Evolutionary conservation across 169 alveolate genomes (phyloP), one percentile per base, ranked within the genome.

Genomic region (Theileria annulata): DNA sequence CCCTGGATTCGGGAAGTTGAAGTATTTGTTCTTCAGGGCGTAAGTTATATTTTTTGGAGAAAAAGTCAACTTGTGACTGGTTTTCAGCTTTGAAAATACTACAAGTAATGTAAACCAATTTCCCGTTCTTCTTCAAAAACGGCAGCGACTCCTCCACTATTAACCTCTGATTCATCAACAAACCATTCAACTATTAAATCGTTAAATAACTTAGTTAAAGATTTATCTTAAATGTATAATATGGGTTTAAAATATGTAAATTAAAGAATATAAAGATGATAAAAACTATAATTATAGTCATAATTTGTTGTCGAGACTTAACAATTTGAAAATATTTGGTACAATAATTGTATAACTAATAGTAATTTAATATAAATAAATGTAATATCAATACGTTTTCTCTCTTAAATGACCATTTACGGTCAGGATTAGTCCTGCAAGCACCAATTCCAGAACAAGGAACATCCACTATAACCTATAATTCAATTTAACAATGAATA

Each of bases 401-500:
- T 54, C 82, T 90, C n/a, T 86, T 49, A 62, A 80, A 93, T n/a
- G 80, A 91, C 93, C 94, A 94, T 86, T 95, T 97, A 77, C 95
- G 68, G 79, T 96, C 99, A 25, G 98, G 98, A 71, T 94, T 95
- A 79, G 98, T 93, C 77, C 99, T 92, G 69, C 94, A 88, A 0
- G 96, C 95, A 54, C 98, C 99, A 13, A 95, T 89, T 23, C 97
- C 98, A 8, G 96, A 88, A 79, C 99, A 96, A 17, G 99, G 99
- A 15, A 93, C 99, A 90, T 96, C 98, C 17, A 87, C 92, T 28
- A 93, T 72, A 12, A 89, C 94, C 94, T 89, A 79, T 54, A 47
- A 21, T 17, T 51, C 67, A 30, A 37, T 27, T 30, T 33, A 10
- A 3, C 49, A 59, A 23, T 21, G 12, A 3, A 6, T 77, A 54